Percentiles rank a stretch among this genome's conserved stretches.
Evolutionary conservation across 2,329 filamentous ascomycete genomes (phyloP).

Genomic region (Aspergillus costaricaensis): DNA sequence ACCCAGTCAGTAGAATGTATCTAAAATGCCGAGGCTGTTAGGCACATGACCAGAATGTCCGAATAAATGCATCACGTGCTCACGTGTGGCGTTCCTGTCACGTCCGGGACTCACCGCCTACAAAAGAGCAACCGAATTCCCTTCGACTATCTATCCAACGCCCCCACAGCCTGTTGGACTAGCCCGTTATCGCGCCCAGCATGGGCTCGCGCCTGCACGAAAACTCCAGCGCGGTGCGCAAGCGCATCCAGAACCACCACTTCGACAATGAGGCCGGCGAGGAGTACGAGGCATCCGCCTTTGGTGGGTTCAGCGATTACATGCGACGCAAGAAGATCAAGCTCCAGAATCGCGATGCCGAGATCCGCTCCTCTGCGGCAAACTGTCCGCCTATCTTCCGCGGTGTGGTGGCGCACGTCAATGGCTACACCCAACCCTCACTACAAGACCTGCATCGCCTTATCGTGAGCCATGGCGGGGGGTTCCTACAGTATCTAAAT

Average conservation of each 20-base stretch:
- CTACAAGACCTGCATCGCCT: conserved; percentile 84
- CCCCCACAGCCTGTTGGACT: no score
- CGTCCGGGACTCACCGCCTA: no score
- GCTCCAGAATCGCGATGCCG: conserved; percentile 87
- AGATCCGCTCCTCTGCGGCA: conserved; percentile 68
- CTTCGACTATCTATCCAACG: no score
- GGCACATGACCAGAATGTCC: no score
- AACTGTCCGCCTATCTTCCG: conserved; percentile 85
- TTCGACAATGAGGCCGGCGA: conserved; percentile 84
- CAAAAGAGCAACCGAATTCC: no score
- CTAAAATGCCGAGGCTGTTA: no score
- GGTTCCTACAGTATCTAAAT: conserved; percentile 91
- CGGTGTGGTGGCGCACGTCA: conserved; percentile 86
- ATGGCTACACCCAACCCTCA: conserved; percentile 93
- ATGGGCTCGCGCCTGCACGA: conserved; percentile 66
- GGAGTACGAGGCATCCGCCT: conserved; percentile 83
- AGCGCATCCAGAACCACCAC: conserved; percentile 66
- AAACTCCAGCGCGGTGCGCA: conserved; percentile 61
- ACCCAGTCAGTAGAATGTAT: no score
- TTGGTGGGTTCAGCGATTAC: conserved; percentile 89
- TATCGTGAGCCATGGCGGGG: conserved; percentile 90
- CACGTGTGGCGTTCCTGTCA: no score
- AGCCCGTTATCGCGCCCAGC: conserved; percentile 23
- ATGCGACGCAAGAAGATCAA: conserved; percentile 96
- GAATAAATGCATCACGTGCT: no score